Percentiles rank a stretch among this genome's conserved stretches.
These are phyloP conservation scores for Ophiocordyceps sinensis DNA, from an alignment of 2,329 filamentous ascomycete genomes.

Conservation along the genomic window DNA sequence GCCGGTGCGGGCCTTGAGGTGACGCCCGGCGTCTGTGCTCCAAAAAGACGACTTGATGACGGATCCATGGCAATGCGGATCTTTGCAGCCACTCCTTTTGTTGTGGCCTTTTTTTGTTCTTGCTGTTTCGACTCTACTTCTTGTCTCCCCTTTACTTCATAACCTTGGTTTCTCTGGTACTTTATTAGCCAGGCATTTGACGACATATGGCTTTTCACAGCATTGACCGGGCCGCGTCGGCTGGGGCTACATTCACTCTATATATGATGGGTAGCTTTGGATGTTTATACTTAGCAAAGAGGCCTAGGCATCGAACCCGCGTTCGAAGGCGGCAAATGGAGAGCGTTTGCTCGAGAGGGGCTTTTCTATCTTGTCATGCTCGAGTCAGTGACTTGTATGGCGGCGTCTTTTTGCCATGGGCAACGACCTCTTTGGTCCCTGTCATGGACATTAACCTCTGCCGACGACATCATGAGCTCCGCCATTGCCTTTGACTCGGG, in stretches of 20 bases:
- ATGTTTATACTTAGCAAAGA: background rate
- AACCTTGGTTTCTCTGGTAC: background rate
- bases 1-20: too few species aligned
- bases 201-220: background rate
- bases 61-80: too few species aligned
- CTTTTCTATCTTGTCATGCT: too few species aligned
- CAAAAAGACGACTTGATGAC: too few species aligned
- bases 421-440: background rate
- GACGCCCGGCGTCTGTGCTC: too few species aligned
- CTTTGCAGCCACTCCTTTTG: too few species aligned
- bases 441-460: background rate
- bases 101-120: too few species aligned
- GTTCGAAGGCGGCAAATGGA: too few species aligned
- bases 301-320: too few species aligned
- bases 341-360: too few species aligned
- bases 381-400: too few species aligned
- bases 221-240: background rate
- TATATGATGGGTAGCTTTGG: background rate
- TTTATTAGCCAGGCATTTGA: background rate
- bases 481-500: constrained; percentile 18
- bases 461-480: constrained; percentile 12
- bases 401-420: too few species aligned
- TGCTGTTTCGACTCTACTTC: background rate
- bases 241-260: background rate
- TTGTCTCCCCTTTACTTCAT: background rate